phyloP scores from a whole-genome alignment of 2,329 filamentous ascomycete genomes.

The Claviceps sp. region DNA sequence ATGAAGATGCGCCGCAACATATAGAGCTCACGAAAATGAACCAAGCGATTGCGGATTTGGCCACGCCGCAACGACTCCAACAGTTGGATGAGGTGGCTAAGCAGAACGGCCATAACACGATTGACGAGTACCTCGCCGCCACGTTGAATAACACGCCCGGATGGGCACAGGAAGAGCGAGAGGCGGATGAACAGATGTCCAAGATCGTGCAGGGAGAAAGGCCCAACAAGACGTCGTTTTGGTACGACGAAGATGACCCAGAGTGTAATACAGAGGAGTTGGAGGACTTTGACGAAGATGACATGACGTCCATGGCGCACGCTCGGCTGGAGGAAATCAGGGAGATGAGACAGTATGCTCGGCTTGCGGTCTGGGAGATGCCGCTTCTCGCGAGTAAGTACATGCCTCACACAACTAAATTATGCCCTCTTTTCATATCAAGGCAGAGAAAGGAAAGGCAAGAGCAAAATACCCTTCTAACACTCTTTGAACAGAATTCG shows the following conservation, averaged over 20 bases:
- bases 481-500: slow-evolving; percentile 47
- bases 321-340: slow-evolving; percentile 77
- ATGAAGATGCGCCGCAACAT: slow-evolving; percentile 5
- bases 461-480: background rate
- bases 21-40: slow-evolving; percentile 20
- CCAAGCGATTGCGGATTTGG: slow-evolving; percentile 15
- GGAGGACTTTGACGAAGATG: slow-evolving; percentile 62
- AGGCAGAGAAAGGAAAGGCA: background rate
- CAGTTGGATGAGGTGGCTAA: slow-evolving; percentile 23
- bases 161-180: slow-evolving; percentile 19
- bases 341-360: slow-evolving; percentile 77
- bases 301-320: slow-evolving; percentile 73
- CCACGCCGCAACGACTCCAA: slow-evolving; percentile 19
- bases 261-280: slow-evolving; percentile 37
- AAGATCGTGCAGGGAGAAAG: slow-evolving; percentile 19
- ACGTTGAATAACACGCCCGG: slow-evolving; percentile 16
- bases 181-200: slow-evolving; percentile 18
- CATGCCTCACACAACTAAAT: background rate
- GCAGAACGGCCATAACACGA: slow-evolving; percentile 18
- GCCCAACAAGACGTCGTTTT: slow-evolving; percentile 28
- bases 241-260: slow-evolving; percentile 35
- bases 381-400: slow-evolving; percentile 72
- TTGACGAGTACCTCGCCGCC: slow-evolving; percentile 19
- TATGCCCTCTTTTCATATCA: background rate
- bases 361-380: slow-evolving; percentile 90